Evolutionary conservation across 2,329 filamentous ascomycete genomes (phyloP), one percentile per base, ranked within the genome.

Genomic region (Coniochaeta sp.): DNA sequence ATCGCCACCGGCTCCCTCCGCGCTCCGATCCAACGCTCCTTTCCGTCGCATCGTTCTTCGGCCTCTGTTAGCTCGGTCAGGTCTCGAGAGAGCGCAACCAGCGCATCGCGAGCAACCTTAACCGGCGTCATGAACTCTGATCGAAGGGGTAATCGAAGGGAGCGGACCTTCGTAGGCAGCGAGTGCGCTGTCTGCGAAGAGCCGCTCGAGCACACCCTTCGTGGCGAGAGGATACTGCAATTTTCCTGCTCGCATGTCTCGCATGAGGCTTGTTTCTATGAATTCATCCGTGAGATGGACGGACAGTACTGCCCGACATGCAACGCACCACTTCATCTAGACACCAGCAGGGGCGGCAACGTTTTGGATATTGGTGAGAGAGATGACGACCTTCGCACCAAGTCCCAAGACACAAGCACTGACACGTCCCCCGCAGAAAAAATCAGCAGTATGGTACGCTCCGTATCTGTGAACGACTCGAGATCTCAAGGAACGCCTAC

Each of bases 251-350:
- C 88, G n/a, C 95, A 99, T 75, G 93, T 99, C 62, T 92, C 93
- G 12, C 95, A 99, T 72, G 95, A 98, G 74, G 95, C 93, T 38
- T 99, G 95, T 76, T 98, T 99, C 72, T 98, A 98, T 77, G 95
- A 99, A 75, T 97, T 96, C 72, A 96, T 99, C 68, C 90, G 91
- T 69, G 93, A 97, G 70, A 90, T 93, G 62, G 93, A 98, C 67
- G 90, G 90, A 59, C 92, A 98, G 69, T 93, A 91, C 70, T 99
- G 95, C 75, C 95, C 95, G 31, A 89, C 90, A 65, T 99, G 95
- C 75, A 89, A 96, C 78, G 90, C 93, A 64, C 92, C 95, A 22
- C 78, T 99, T 58, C 91, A 93, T 63, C 79, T 99, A 50, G 95
- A 99, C 75, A 95, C 92, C 7, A 96, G 91, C 72, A 85, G 95